A percentile compares a stretch with the other conserved stretches of the same genome.
Conservation (phyloP, 768 basidiomycete species). For the Sporobolomyces phaffii region DNA sequence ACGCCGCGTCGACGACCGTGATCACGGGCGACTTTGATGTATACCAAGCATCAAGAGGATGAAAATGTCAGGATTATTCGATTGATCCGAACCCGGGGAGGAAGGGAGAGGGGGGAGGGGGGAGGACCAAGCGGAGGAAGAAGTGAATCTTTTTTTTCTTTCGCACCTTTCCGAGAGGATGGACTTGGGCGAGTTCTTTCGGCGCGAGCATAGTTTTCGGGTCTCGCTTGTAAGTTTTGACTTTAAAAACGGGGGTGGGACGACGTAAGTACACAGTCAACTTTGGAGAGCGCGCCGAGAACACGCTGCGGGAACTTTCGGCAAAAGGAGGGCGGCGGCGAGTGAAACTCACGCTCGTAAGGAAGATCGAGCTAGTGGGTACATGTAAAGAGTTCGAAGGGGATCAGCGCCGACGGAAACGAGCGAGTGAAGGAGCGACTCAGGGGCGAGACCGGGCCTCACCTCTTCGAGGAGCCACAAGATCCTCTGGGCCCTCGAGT, state of each 20-base stretch:
- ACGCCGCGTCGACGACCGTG: conserved; percentile 8
- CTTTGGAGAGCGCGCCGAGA: neutral
- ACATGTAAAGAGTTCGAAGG: too few relatives aligned
- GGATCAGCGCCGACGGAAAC: neutral
- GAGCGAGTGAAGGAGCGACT: neutral
- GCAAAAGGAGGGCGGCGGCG: too few relatives aligned
- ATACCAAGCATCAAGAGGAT: too few relatives aligned
- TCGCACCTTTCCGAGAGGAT: conserved; percentile 32
- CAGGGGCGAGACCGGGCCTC: neutral
- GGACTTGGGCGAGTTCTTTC: conserved; percentile 12
- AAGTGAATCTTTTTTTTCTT: too few relatives aligned
- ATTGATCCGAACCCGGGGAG: too few relatives aligned
- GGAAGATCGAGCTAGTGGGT: conserved; percentile 22
- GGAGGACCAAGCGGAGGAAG: neutral
- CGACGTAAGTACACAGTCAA: neutral
- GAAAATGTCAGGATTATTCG: too few relatives aligned
- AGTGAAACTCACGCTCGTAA: conserved; percentile 17
- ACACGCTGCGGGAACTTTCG: neutral
- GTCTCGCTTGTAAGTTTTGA: conserved; percentile 34
- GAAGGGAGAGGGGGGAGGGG: neutral
- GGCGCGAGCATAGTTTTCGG: conserved; percentile 10
- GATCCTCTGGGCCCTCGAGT: conserved; percentile 31
- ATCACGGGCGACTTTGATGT: conserved; percentile 31
- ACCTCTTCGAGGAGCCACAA: conserved; percentile 34
- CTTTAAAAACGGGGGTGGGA: neutral